Evolutionary conservation across 2,329 filamentous ascomycete species (phyloP), one percentile per base, ranked within the genome.

Genomic region (Fusarium xyrophilum): DNA sequence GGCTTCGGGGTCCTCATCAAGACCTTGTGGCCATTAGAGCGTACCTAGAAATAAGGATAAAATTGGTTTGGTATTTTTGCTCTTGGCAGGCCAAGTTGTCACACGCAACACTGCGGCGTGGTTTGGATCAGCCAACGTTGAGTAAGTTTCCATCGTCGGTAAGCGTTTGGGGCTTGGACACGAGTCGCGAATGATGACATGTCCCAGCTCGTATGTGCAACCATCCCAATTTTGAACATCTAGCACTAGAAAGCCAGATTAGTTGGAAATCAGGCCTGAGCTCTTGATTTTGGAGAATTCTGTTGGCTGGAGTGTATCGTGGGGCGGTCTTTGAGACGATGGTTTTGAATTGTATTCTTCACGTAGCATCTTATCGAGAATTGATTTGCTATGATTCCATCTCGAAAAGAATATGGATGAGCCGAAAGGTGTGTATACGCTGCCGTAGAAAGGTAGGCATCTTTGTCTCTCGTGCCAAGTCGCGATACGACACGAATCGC

Each of bases 61-160:
- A 8, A 25, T 7, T 6, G 19, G 12, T 8, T 21, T 4, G 25
- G 21, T 11, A 7, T 17, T 36, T 54, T 25, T 12, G 23, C 21
- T 19, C 43, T 36, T 13, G 35, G 48, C 32, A 21, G 3, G 19
- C 25, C 15, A 27, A 21, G 19, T 7, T 13, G n/a, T 15, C 15
- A 25, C 46, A 61, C n/a, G 33, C 59, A 61, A 19, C 9, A 28
- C 14, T 25, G 14, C 23, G n/a, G 39, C 32, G 33, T 60, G 27
- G 44, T 21, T 15, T 32, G 21, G 55, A 25, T 38, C 28, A 38
- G 38, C 15, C 30, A 15, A 10, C n/a, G 8, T 32, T 21, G 21
- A 48, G 28, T 21, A 36, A 43, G 30, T 15, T 14, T 43, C 15
- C 23, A 23, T 54, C 6, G 7, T 40, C 14, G 15, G 10, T 19